Conservation (phyloP, 768 basidiomycete genomes). For the Podaxis sp. region DNA sequence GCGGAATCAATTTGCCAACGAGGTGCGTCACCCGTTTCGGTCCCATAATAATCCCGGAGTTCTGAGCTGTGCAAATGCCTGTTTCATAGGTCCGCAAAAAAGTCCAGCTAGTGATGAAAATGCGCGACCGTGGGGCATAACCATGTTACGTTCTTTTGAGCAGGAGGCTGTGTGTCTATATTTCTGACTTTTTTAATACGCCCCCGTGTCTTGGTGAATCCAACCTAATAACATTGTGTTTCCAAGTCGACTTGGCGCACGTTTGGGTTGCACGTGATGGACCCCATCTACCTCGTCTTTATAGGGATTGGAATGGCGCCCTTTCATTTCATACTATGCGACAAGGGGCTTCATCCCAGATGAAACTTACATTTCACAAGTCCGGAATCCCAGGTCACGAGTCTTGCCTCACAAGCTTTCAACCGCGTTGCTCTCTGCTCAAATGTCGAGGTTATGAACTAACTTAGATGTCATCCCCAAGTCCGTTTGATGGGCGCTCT, state of each 20-base stretch:
- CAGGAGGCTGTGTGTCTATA: slow-evolving; percentile 8
- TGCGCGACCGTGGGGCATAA: slow-evolving; percentile 71
- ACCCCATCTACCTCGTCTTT: neutral
- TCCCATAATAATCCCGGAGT: slow-evolving; percentile 4
- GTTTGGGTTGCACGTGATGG: neutral
- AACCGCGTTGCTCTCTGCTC: neutral
- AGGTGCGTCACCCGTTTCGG: slow-evolving; percentile 40
- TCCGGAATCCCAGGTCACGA: neutral
- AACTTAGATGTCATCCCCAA: neutral
- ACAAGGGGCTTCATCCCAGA: neutral
- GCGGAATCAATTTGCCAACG: slow-evolving; percentile 74
- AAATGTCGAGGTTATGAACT: neutral
- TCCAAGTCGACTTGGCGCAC: neutral
- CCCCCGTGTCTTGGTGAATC: neutral
- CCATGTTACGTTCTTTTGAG: slow-evolving; percentile 5
- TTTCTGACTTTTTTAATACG: slow-evolving; percentile 2
- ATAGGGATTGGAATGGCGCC: neutral
- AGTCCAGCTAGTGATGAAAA: slow-evolving; percentile 74
- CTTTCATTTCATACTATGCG: neutral
- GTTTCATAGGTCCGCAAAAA: slow-evolving; percentile 69
- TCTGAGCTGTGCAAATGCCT: slow-evolving; percentile 10
- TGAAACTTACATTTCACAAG: neutral
- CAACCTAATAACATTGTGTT: slow-evolving; percentile 6
- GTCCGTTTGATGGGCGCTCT: neutral
- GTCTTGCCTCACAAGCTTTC: neutral